A percentile compares a stretch with the other conserved stretches of the same genome.
phyloP scores from a whole-genome alignment of 106 monocot genomes.

The Phalaenopsis equestris region DNA sequence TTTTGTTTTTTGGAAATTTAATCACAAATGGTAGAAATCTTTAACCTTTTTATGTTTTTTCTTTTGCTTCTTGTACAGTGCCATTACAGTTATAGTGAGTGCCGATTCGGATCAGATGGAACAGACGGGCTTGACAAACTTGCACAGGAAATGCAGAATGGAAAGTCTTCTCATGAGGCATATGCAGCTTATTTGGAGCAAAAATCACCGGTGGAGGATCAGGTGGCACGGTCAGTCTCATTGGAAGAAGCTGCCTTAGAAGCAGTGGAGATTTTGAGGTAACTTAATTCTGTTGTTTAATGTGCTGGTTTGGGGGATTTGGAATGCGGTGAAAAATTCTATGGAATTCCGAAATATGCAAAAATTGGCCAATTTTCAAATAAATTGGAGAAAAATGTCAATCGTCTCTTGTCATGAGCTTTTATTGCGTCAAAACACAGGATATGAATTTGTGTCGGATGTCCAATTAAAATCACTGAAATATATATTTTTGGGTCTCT shows the following conservation, averaged over 20 bases:
- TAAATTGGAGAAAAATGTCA: no score
- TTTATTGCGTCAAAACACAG: no score
- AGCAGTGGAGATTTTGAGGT: slow-evolving; percentile 79
- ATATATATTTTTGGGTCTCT: no score
- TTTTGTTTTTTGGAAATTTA: no score
- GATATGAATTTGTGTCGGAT: no score
- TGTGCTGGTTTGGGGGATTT: no score
- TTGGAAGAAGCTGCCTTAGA: slow-evolving; percentile 48
- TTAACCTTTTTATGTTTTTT: not conserved
- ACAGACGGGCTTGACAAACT: slow-evolving; percentile 70
- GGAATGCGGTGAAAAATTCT: no score
- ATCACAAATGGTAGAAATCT: no score
- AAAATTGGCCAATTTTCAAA: no score
- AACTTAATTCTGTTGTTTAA: not conserved
- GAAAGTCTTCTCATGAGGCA: slow-evolving; percentile 30
- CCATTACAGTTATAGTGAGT: slow-evolving; percentile 75
- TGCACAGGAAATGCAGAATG: slow-evolving; percentile 76
- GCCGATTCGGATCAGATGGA: slow-evolving; percentile 81
- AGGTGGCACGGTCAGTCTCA: slow-evolving; percentile 73
- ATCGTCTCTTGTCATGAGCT: no score
- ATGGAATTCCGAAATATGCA: no score
- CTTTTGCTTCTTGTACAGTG: slow-evolving; percentile 35
- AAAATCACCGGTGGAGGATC: slow-evolving; percentile 91
- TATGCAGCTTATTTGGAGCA: slow-evolving; percentile 57
- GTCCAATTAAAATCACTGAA: no score